These are phyloP conservation scores for Leishmania braziliensis DNA, from an alignment of 208 protist species.

Conservation along the genomic window DNA sequence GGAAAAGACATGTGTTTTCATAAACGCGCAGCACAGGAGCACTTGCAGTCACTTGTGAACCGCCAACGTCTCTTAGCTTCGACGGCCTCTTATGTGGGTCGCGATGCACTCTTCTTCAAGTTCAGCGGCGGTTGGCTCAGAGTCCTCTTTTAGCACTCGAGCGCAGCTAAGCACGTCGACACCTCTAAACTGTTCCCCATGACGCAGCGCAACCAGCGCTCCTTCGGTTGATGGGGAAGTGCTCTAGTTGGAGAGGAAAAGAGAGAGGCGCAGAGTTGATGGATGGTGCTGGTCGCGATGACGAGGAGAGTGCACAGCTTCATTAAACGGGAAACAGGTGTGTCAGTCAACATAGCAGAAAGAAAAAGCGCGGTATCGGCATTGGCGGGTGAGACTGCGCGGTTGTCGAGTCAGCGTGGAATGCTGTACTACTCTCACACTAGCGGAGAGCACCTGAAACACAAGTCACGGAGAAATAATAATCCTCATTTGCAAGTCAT, in stretches of 20 bases:
- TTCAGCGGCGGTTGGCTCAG: not conserved
- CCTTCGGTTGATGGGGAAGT: not conserved
- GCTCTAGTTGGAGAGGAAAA: not conserved
- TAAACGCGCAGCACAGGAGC: not conserved
- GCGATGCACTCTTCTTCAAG: not conserved
- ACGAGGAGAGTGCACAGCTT: not conserved
- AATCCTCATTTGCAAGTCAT: not conserved
- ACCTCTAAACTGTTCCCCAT: not conserved
- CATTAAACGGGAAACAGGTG: not conserved
- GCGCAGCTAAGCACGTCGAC: not conserved
- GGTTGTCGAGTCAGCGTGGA: not conserved
- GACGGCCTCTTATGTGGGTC: not conserved
- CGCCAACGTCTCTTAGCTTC: not conserved
- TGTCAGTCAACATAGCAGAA: not conserved
- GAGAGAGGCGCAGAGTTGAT: not conserved
- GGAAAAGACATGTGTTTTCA: not conserved
- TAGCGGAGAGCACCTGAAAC: not conserved
- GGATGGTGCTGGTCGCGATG: not conserved
- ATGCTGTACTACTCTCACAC: not conserved
- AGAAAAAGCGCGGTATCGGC: not conserved
- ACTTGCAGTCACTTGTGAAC: not conserved
- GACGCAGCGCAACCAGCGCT: not conserved
- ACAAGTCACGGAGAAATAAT: not conserved
- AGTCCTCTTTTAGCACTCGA: not conserved
- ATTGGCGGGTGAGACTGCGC: not conserved